phyloP scores from a whole-genome alignment of 768 basidiomycete genomes.

The Pisolithus microcarpus region DNA sequence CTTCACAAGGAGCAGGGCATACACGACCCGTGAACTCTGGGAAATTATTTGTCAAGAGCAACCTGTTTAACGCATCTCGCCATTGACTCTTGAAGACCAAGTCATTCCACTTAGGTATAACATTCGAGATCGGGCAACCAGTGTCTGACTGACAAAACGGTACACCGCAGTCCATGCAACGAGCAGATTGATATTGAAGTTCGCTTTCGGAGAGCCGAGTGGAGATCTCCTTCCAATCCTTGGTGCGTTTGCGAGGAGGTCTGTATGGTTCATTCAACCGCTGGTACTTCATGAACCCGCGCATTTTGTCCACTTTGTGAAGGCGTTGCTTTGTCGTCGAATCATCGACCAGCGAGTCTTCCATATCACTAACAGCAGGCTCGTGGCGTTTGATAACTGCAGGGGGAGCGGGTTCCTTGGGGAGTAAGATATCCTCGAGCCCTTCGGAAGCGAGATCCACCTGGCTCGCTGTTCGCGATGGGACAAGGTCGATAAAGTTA shows the following conservation, averaged over 20 bases:
- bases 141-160: conserved; percentile 95
- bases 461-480: conserved; percentile 89
- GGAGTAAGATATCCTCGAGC: conserved; percentile 66
- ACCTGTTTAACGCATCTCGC: conserved; percentile 87
- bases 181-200: conserved; percentile 90
- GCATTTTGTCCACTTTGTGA: conserved; percentile 89
- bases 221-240: conserved; percentile 98
- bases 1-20: conserved; percentile 98
- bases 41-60: conserved; percentile 96
- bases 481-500: conserved; percentile 83
- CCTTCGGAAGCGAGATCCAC: conserved; percentile 85
- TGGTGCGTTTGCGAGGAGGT: conserved; percentile 91
- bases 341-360: conserved; percentile 90
- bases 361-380: conserved; percentile 80
- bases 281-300: conserved; percentile 99
- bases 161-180: conserved; percentile 97
- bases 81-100: conserved; percentile 98
- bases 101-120: conserved; percentile 99
- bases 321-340: conserved; percentile 75
- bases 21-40: conserved; percentile 94
- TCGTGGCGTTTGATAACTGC: conserved; percentile 50
- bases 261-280: conserved; percentile 90
- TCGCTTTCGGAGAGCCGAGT: conserved; percentile 81
- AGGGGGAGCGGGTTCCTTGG: conserved; percentile 43
- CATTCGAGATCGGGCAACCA: conserved; percentile 95